Conservation (phyloP, 306 rosid species). For the Trifolium subterraneum region DNA sequence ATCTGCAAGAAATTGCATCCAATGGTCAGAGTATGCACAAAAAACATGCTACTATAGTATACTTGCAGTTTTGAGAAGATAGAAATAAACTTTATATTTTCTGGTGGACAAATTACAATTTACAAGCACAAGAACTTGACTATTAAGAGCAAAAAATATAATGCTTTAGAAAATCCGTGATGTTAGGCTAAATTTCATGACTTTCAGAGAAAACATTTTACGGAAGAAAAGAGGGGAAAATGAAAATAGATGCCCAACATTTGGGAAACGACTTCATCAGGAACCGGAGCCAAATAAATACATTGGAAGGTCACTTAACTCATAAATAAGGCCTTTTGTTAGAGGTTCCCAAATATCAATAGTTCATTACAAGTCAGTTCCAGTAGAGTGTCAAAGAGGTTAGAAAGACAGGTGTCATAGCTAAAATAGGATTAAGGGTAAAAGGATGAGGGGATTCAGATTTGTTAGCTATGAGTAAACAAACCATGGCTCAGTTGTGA, state of each 20-base stretch:
- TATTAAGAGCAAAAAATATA: not conserved
- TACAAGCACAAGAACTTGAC: not conserved
- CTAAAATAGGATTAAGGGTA: constrained; percentile 14
- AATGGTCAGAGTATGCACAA: constrained; percentile 9
- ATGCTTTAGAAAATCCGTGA: not conserved
- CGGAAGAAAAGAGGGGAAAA: not conserved
- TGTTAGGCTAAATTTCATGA: not conserved
- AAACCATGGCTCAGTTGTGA: constrained; percentile 1
- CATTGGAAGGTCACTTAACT: not conserved
- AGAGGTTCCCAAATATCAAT: not conserved
- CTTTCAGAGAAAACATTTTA: not conserved
- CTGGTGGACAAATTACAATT: constrained; percentile 2
- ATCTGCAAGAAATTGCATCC: constrained; percentile 53
- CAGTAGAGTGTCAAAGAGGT: constrained; percentile 12
- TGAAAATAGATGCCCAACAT: not conserved
- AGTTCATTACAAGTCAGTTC: not conserved
- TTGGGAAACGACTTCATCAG: constrained; percentile 12
- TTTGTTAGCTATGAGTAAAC: not conserved
- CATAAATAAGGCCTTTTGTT: not conserved
- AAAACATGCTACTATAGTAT: not conserved
- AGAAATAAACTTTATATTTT: not conserved
- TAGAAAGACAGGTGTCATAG: not conserved
- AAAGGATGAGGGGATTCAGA: not conserved
- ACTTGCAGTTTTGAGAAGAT: not conserved
- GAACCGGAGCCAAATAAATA: not conserved